Conservation (phyloP, 2,329 filamentous ascomycete species). For the Madurella mycetomatis region DNA sequence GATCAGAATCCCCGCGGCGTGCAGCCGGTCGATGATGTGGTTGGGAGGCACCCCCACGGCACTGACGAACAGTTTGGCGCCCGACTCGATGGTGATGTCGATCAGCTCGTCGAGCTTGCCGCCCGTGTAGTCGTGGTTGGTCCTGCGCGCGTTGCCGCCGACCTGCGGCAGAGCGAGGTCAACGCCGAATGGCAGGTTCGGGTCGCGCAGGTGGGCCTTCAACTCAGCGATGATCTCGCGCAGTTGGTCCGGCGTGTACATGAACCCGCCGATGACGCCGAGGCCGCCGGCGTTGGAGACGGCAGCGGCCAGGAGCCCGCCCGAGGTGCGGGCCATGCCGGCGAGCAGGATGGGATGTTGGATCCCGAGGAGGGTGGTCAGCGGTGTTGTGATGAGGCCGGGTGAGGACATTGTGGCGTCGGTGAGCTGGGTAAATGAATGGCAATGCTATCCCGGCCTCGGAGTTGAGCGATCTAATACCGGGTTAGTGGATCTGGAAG, state of each 20-base stretch:
- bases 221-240: conserved; percentile 80
- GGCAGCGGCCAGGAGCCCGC: conserved; percentile 72
- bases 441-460: not conserved
- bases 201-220: conserved; percentile 64
- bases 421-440: conserved; percentile 1
- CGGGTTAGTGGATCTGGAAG: no score
- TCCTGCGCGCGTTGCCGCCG: conserved; percentile 76
- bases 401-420: conserved; percentile 36
- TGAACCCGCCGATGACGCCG: conserved; percentile 67
- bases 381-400: conserved; percentile 66
- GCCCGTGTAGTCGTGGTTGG: conserved; percentile 93
- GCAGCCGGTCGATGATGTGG: conserved; percentile 68
- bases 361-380: conserved; percentile 76
- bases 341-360: conserved; percentile 86
- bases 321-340: conserved; percentile 86
- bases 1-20: conserved; percentile 73
- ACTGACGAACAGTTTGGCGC: conserved; percentile 79
- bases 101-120: conserved; percentile 85
- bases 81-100: conserved; percentile 76
- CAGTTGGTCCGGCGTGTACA: conserved; percentile 69
- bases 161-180: conserved; percentile 90
- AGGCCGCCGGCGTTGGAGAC: conserved; percentile 87
- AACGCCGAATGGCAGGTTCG: conserved; percentile 77
- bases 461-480: no score
- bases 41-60: conserved; percentile 83